A percentile compares a stretch with the other conserved stretches of the same genome.
Evolutionary conservation across 2,329 filamentous ascomycete genomes (phyloP).

Genomic region (Leptographium flavum): DNA sequence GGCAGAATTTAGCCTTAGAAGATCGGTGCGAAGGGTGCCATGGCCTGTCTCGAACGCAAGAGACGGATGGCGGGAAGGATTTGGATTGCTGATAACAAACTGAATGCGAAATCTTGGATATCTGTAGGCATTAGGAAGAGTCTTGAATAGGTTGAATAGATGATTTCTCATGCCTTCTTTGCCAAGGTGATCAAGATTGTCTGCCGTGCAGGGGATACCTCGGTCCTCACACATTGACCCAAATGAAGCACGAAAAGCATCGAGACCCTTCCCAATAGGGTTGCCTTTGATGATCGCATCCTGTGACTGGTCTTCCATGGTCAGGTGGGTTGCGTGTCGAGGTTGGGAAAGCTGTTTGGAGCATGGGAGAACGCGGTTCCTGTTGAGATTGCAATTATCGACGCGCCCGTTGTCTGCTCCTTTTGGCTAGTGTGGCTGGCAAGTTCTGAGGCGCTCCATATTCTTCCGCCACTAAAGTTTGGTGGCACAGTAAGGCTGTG

Average conservation of each 20-base stretch:
- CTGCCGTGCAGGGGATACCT: not conserved
- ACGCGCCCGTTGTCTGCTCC: too few relatives aligned
- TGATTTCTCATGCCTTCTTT: too few relatives aligned
- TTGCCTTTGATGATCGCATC: not conserved
- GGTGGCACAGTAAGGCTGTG: too few relatives aligned
- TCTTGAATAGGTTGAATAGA: not conserved
- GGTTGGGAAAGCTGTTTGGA: too few relatives aligned
- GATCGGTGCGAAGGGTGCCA: not conserved
- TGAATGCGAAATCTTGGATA: not conserved
- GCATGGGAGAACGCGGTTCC: too few relatives aligned
- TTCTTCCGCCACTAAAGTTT: too few relatives aligned
- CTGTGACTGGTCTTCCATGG: not conserved
- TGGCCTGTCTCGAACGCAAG: not conserved
- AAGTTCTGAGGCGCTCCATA: too few relatives aligned
- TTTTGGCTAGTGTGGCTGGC: too few relatives aligned
- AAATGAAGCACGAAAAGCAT: slow-evolving; percentile 1
- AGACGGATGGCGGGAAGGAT: not conserved
- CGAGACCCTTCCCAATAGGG: slow-evolving; percentile 3
- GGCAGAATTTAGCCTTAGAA: not conserved
- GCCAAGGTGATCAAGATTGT: not conserved
- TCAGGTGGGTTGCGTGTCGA: too few relatives aligned
- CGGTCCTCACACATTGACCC: not conserved
- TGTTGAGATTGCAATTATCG: too few relatives aligned
- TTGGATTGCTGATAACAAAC: not conserved
- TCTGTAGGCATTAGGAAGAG: not conserved